Base-by-base conservation (phyloP, 1,284 basidiomycete genomes). In the Neolentinus lepideus region DNA sequence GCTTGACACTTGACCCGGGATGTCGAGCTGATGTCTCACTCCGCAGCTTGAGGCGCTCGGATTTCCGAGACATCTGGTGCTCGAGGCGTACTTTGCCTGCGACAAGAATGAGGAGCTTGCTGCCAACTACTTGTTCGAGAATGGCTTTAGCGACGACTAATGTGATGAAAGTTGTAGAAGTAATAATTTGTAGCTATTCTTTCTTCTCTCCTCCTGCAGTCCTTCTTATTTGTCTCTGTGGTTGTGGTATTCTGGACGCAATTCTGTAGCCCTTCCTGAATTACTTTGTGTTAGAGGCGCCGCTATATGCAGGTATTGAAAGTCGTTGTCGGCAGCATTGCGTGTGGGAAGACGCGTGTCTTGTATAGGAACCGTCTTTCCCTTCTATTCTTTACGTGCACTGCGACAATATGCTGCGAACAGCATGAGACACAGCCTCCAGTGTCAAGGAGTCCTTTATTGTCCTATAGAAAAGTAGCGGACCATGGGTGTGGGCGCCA, bases 91-190 rank as follows among this genome's bases (percentile, higher is more conserved):
- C 73, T 81, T 94, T 72, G 86, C 87, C 3, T 97, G 94, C 70
- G 94, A 94, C 70, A 94, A 92, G 79, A 93, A 98, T 66, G 94
- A 98, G 72, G 93, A 96, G 69, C 73, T 95, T 45, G 93, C 94
- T 1, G 94, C 94, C 21, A 96, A 95, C 67, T 95, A 87, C 65
- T 71, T 95, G 64, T 94, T 95, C 63, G 93, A 95, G 61, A 70
- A 75, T 58, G 75, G 75, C 33, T 88, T 84, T 63, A 87, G 88
- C 1, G 84, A 85, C 22, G 52, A 45, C 25, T 59, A 55, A 61
- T 45, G 29, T 19, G 14, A 24, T 12, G 6, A 3, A 51, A 27
- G 14, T 24, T 48, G 43, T 31, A 21, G 31, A 26, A 51, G n/a
- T 51, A 55, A 19, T 19, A 50, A 43, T 16, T 43, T 43, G 38